phyloP scores from a whole-genome alignment of 1,284 basidiomycete genomes.

The Bjerkandera adusta region DNA sequence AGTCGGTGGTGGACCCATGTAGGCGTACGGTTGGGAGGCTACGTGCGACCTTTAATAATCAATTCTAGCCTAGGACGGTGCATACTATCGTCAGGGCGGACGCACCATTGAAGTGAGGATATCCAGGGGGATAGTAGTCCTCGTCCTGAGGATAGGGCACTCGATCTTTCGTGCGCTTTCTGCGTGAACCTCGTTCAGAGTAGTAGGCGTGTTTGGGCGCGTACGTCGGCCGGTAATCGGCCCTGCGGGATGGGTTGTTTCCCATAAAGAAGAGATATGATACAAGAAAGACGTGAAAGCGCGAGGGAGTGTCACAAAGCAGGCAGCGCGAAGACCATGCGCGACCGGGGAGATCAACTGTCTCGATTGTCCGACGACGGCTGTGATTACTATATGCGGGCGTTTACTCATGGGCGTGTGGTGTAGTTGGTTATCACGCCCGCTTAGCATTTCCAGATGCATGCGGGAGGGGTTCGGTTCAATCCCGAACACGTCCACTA shows the following conservation, averaged over 20 bases:
- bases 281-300: not conserved
- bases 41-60: not conserved
- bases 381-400: too few relatives aligned
- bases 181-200: conserved; percentile 3
- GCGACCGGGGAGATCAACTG: too few relatives aligned
- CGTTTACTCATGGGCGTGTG: too few relatives aligned
- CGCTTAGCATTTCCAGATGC: too few relatives aligned
- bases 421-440: too few relatives aligned
- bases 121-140: not conserved
- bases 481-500: too few relatives aligned
- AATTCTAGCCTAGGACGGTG: not conserved
- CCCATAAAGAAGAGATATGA: conserved; percentile 5
- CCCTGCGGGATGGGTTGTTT: conserved; percentile 8
- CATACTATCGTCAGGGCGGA: not conserved
- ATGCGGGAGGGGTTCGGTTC: too few relatives aligned
- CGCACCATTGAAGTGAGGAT: conserved; percentile 7
- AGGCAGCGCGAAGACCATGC: not conserved
- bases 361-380: too few relatives aligned
- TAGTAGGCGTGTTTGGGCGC: conserved; percentile 13
- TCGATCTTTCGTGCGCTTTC: conserved; percentile 5
- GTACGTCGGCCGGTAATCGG: conserved; percentile 7
- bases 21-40: conserved; percentile 6
- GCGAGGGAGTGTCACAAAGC: not conserved
- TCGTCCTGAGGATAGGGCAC: not conserved
- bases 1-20: conserved; percentile 1